Evolutionary conservation across 345 rosid species (phyloP).

Genomic region (Aquilaria sinensis): DNA sequence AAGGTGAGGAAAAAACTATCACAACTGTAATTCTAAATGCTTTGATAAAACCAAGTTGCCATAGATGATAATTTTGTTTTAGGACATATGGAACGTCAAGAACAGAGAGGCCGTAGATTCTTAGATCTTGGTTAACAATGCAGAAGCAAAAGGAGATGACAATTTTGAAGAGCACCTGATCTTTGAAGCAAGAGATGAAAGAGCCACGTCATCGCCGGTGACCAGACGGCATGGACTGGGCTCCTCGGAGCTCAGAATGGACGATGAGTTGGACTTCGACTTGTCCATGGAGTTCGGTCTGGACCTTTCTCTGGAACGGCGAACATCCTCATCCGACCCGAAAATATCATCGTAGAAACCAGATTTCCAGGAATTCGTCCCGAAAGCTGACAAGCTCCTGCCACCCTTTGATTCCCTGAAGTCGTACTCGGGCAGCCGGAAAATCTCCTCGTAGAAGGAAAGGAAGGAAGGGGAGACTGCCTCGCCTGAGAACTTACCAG

Average conservation of each 20-base stretch:
- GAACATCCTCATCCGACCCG: conserved; percentile 28
- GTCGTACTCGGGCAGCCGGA: conserved; percentile 35
- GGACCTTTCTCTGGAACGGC: conserved; percentile 46
- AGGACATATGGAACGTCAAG: too few relatives aligned
- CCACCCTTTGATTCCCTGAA: conserved; percentile 35
- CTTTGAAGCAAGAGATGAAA: conserved; percentile 73
- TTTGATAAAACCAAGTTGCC: too few relatives aligned
- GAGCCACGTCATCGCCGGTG: conserved; percentile 53
- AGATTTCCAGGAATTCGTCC: conserved; percentile 49
- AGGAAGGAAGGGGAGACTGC: conserved; percentile 10
- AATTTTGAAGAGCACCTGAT: conserved; percentile 44
- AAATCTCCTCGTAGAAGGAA: conserved; percentile 69
- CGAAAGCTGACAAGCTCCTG: conserved; percentile 54
- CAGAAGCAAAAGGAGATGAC: too few relatives aligned
- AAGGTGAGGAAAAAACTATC: too few relatives aligned
- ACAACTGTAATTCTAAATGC: too few relatives aligned
- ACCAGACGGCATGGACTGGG: conserved; percentile 64
- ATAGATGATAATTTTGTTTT: too few relatives aligned
- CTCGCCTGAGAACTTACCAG: conserved; percentile 58
- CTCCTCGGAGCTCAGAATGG: conserved; percentile 74
- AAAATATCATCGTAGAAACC: conserved; percentile 67
- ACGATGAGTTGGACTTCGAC: conserved; percentile 63
- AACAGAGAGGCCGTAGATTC: too few relatives aligned
- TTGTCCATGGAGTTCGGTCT: conserved; percentile 46
- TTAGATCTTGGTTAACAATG: too few relatives aligned